Evolutionary conservation across 2,329 filamentous ascomycete genomes (phyloP), one percentile per base, ranked within the genome.

Genomic region (Arthrobotrys megalospora): DNA sequence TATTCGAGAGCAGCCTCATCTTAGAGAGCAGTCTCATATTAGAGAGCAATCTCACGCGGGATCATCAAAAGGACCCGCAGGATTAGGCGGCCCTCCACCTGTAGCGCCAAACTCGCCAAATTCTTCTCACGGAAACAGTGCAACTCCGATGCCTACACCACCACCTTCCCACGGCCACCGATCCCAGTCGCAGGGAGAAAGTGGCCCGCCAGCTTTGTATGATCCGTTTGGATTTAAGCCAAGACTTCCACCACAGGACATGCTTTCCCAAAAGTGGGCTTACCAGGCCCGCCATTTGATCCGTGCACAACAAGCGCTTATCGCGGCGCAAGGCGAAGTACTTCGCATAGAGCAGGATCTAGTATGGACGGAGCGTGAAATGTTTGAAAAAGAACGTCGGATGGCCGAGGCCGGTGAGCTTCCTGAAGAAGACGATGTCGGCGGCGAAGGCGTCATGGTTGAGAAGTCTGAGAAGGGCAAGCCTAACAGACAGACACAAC

Each of bases 311-410:
- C 76, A 73, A 53, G 64, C 63, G 36, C 69, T 73, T 45, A 69
- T 79, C 43, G 55, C 76, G 28, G 68, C 68, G 28, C 76, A 79
- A 60, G 68, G 67, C 55, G 76, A 79, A 48, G 76, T 79, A 8
- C 68, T 79, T 41, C 68, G 69, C 53, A 79, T 79, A 32, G 76
- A 79, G 65, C 76, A 79, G 36, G 76, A 79, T 43, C 55, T 79
- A 21, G 67, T 79, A 16, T 79, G 76, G 76, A 79, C 76, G 14
- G 76, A 79, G 55, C 76, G 76, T 45, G 76, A 79, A 43, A 79
- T 79, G 76, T 79, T 73, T 24, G 76, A 79, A 32, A 79, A 79
- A 21, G 76, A 79, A 65, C 66, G 76, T 21, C 55, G 69, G 28
- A 50, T 79, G 63, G 63, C 55, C 11, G 76, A 79, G 38, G 32